Conservation (phyloP, 2,329 filamentous ascomycete genomes). For the Sporothrix brunneoviolacea region DNA sequence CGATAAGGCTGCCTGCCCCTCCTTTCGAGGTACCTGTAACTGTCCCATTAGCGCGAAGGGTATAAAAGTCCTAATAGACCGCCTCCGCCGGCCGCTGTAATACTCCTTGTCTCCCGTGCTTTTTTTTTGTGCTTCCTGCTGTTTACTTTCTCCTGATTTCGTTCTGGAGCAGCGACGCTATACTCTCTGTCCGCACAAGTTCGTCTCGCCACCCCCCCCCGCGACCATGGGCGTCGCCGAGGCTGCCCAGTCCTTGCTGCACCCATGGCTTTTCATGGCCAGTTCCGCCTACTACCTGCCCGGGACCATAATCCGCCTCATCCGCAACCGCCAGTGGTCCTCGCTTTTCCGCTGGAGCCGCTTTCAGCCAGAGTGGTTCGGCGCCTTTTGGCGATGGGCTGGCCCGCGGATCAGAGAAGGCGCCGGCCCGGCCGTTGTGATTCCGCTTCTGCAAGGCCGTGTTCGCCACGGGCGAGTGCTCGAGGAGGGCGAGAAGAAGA, state of each 20-base stretch:
- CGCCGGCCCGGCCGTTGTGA: conserved; percentile 34
- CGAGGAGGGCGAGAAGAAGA: conserved; percentile 18
- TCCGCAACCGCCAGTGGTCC: conserved; percentile 28
- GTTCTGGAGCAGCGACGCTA: too few relatives aligned
- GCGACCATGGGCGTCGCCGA: conserved; percentile 10
- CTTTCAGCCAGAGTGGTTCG: conserved; percentile 51
- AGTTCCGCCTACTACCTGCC: conserved; percentile 45
- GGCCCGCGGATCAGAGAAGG: conserved; percentile 45
- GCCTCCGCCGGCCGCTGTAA: too few relatives aligned
- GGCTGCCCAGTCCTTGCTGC: conserved; percentile 30
- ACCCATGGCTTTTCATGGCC: conserved; percentile 48
- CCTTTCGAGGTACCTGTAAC: conserved; percentile 54
- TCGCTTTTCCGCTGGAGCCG: conserved; percentile 35
- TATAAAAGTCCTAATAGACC: too few relatives aligned
- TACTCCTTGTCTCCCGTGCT: too few relatives aligned
- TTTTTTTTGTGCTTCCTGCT: too few relatives aligned
- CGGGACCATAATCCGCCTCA: conserved; percentile 38
- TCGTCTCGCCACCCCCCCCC: not conserved
- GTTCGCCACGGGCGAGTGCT: conserved; percentile 32
- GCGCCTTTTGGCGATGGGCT: conserved; percentile 50
- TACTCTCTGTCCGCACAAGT: too few relatives aligned
- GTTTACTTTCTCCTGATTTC: too few relatives aligned
- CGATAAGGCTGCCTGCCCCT: not conserved
- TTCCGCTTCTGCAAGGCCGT: conserved; percentile 49
- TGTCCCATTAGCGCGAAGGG: too few relatives aligned